A percentile compares a stretch with the other conserved stretches of the same genome.
Evolutionary conservation across 805 yeast genomes (phyloP).

Genomic region (Maudiozyma bulderi): DNA sequence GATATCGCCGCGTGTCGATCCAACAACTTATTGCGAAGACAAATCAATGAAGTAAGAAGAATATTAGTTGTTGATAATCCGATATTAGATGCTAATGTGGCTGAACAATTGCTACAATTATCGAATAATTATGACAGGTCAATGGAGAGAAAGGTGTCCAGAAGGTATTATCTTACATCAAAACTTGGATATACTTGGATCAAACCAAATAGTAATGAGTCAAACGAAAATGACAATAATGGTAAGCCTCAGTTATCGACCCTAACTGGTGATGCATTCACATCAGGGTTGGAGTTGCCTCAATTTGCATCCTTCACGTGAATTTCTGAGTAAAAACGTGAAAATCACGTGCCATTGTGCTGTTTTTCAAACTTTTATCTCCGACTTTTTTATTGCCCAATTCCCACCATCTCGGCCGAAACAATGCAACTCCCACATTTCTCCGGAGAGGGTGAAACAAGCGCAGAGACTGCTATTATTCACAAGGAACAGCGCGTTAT

Average conservation of each 20-base stretch:
- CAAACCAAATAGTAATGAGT: neutral
- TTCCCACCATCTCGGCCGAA: too few relatives aligned
- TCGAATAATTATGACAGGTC: neutral
- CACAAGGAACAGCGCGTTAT: too few relatives aligned
- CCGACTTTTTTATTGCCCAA: too few relatives aligned
- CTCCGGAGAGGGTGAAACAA: too few relatives aligned
- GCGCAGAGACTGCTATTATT: too few relatives aligned
- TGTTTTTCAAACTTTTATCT: too few relatives aligned
- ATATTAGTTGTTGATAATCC: neutral
- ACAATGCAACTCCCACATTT: too few relatives aligned
- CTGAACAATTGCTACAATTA: neutral
- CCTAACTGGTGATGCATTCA: neutral
- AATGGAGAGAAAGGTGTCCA: neutral
- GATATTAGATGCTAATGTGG: neutral
- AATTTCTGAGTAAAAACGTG: neutral
- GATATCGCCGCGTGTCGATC: neutral
- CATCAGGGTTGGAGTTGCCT: neutral
- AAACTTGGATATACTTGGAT: neutral
- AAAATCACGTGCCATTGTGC: neutral
- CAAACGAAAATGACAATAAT: neutral
- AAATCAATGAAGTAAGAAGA: neutral
- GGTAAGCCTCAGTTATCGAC: neutral
- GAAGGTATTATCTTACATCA: neutral
- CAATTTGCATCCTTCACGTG: neutral
- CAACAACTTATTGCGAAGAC: neutral